Base-by-base conservation (phyloP, 805 yeast species). In the Hagleromyces aurorensis region DNA sequence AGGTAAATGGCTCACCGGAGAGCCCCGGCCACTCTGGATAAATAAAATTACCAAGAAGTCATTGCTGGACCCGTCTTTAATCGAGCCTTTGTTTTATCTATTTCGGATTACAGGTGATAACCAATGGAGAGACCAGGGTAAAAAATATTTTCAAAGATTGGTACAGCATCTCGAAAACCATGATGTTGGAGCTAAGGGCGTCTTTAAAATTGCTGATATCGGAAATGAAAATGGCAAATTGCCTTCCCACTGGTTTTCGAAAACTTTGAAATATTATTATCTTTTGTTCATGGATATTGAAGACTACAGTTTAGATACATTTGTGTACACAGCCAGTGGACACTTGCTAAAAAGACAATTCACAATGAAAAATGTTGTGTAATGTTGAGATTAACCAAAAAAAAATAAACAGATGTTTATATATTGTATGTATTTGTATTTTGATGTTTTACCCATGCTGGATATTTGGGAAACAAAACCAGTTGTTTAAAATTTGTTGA, bases 31-130 rank as follows among this genome's bases (percentile, higher is more conserved):
- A 10, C 41, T 61, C 15, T 47, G 48, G 40, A 41, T 61, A 21
- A 56, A 59, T 36, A 43, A 48, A 4, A 38, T 54, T 32, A 57
- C 52, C 13, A 50, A 65, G 2, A 35, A 57, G 25, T 70, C 62
- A 36, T 50, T 70, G n/a, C 50, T 76, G 13, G 61, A 79, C 13
- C 78, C 83, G 0, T 78, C 75, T 44, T 67, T 75, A 12, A 65
- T 76, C 25, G 81, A 76, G 46, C 70, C 80, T 0, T 61, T 78
- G 4, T 70, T 70, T 40, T 66, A 69, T 43, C 56, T 75, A 55
- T 75, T 70, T 41, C 60, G 82, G 34, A 61, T 72, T 29, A 75
- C 81, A 0, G 78, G 78, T 5, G 78, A 76, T 34, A 43, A 60
- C 1, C 55, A 57, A 38, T 77, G 80, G 72, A 67, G 76, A 36